Conservation (phyloP, 345 rosid species). For the Eucalyptus melliodora region DNA sequence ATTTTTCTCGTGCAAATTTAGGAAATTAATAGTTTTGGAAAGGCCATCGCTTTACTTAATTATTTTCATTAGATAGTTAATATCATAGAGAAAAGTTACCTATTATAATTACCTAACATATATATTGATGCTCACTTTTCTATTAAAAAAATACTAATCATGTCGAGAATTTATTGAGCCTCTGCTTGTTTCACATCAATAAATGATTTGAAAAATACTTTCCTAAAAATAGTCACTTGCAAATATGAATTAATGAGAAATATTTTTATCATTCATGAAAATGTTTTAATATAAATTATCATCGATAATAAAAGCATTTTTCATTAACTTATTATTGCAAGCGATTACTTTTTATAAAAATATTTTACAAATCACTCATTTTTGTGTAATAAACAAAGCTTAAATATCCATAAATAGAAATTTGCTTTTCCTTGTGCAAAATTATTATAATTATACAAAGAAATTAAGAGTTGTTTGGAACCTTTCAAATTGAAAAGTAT, state of each 20-base stretch:
- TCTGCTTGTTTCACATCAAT: accelerated
- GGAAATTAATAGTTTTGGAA: background rate
- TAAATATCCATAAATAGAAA: too few species aligned
- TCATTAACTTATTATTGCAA: too few species aligned
- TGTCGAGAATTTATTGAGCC: background rate
- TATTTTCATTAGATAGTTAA: background rate
- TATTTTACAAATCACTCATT: too few species aligned
- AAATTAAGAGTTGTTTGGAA: background rate
- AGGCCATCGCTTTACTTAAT: background rate
- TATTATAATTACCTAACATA: background rate
- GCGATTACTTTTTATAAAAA: too few species aligned
- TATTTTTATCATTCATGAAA: too few species aligned
- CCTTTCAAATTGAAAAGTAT: background rate
- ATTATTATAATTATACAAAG: background rate
- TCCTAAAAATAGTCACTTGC: too few species aligned
- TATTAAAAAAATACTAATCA: background rate
- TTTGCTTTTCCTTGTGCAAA: background rate
- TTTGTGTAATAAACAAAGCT: too few species aligned
- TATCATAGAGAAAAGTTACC: background rate
- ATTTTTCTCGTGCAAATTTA: background rate
- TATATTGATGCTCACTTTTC: background rate
- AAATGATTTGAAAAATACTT: background rate
- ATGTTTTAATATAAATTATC: too few species aligned
- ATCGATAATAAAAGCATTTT: too few species aligned
- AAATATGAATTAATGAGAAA: too few species aligned